phyloP scores from a whole-genome alignment of 192 early-diverging fungal species.

The Coemansia sp. region DNA sequence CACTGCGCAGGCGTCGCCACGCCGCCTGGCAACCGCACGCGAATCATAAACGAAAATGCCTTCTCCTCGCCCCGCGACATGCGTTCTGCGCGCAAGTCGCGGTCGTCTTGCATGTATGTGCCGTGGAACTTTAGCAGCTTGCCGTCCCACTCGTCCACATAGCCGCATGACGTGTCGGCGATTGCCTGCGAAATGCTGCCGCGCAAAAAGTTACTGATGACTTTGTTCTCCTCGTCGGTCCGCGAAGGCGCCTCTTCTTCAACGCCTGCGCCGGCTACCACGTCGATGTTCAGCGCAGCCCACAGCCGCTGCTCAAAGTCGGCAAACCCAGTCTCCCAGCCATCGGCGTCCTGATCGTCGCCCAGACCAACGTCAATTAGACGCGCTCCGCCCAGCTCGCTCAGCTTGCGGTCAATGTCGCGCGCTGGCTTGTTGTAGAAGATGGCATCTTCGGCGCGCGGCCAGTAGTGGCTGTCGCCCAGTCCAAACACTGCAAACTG shows the following conservation, averaged over 20 bases:
- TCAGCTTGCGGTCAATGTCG: slow-evolving; percentile 79
- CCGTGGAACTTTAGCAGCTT: slow-evolving; percentile 97
- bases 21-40: slow-evolving; percentile 91
- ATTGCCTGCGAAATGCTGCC: slow-evolving; percentile 89
- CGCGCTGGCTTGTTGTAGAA: slow-evolving; percentile 92
- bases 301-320: slow-evolving; percentile 81
- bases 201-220: slow-evolving; percentile 86
- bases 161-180: slow-evolving; percentile 78
- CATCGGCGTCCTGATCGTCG: slow-evolving; percentile 94
- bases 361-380: slow-evolving; percentile 72
- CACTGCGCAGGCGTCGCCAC: slow-evolving; percentile 85
- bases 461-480: slow-evolving; percentile 97
- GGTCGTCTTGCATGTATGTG: slow-evolving; percentile 95
- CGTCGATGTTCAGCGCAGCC: slow-evolving; percentile 76
- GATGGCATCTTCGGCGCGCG: slow-evolving; percentile 81
- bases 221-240: slow-evolving; percentile 91
- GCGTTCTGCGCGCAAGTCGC: slow-evolving; percentile 85
- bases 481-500: slow-evolving; percentile 83
- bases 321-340: slow-evolving; percentile 78
- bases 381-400: slow-evolving; percentile 69
- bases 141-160: slow-evolving; percentile 83
- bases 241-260: slow-evolving; percentile 62
- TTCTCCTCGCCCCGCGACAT: slow-evolving; percentile 84
- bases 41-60: slow-evolving; percentile 96
- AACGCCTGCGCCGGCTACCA: slow-evolving; percentile 59